Evolutionary conservation across 148 eudicot species (phyloP), one percentile per base, ranked within the genome.

Genomic region (Spergularia marina): DNA sequence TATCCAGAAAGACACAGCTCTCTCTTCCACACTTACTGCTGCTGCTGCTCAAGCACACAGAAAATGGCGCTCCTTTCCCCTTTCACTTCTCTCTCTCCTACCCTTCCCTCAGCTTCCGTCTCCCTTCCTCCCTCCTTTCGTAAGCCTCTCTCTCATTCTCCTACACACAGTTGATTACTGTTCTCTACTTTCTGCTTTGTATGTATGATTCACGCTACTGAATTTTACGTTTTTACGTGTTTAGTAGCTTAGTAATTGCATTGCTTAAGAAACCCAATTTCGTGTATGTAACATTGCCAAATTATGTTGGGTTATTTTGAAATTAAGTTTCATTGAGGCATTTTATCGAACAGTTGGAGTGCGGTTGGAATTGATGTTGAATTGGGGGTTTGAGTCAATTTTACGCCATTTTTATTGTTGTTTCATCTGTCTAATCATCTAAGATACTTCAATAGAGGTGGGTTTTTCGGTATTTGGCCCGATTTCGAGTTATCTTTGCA

Each of bases 41-140:
- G 20, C 56, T 25, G 12, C 14, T 30, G 52, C 71, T 25, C 10
- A 68, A 59, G 36, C 36, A 59, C 1, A 44, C 65, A 64, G 51
- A 79, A 79, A 67, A 79, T 80, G 78, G 83, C 79, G 16, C 81
- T 74, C 67, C 56, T 74, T 10, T 82, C 81, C 10, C 72, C 81
- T 63, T 60, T 78, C 72, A 47, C 70, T 41, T 74, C 84, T 63
- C 71, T 74, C 55, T 68, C 75, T 47, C 65, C 72, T 49, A 39
- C 62, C 1, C 40, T 74, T 74, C 81, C 61, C 39, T 21, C 34
- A 15, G 55, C 58, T 57, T 56, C 75, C 67, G 53, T 74, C 18
- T 49, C 72, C 12, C 9, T 64, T 12, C 16, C 78, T 55, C 59
- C 79, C 47, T 59, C 62, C 53, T 44, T 61, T 10, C 30, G 72